These are phyloP conservation scores for Alternaria longipes DNA, from an alignment of 2,329 filamentous ascomycete species.

Conservation along the genomic window DNA sequence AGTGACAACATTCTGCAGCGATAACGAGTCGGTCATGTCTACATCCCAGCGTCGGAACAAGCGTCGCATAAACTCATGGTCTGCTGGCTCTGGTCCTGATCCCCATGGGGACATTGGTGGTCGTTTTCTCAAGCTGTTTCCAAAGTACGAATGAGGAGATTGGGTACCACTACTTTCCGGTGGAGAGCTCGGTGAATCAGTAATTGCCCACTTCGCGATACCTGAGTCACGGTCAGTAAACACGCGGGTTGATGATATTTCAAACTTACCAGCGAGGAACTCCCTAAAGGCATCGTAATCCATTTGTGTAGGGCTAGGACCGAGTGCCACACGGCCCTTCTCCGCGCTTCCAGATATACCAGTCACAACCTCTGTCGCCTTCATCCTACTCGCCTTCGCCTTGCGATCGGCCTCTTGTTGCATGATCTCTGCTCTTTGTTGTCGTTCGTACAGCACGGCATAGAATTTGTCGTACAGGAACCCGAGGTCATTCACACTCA, in stretches of 20 bases:
- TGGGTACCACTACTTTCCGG: conserved; percentile 61
- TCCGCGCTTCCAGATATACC: conserved; percentile 67
- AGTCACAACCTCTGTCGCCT: conserved; percentile 60
- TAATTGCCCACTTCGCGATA: conserved; percentile 91
- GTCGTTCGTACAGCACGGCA: conserved; percentile 86
- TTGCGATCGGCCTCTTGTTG: conserved; percentile 73
- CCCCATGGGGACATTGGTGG: conserved; percentile 65
- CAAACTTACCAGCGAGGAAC: conserved; percentile 74
- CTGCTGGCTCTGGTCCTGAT: conserved; percentile 74
- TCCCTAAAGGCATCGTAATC: conserved; percentile 96
- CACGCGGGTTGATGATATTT: fast-evolving
- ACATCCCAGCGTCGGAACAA: conserved; percentile 90
- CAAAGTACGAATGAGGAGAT: conserved; percentile 67
- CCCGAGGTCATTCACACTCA: conserved; percentile 85
- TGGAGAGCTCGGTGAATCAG: conserved; percentile 77
- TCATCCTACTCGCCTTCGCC: conserved; percentile 69
- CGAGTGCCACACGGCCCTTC: conserved; percentile 85
- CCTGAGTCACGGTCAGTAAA: conserved; percentile 54
- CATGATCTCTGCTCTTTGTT: conserved; percentile 80
- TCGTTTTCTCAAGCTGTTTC: conserved; percentile 53
- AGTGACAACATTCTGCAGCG: conserved; percentile 88
- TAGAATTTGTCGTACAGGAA: conserved; percentile 96
- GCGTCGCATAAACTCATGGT: conserved; percentile 92
- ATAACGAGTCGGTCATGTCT: conserved; percentile 78
- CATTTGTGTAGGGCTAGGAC: conserved; percentile 91